Percentiles rank a stretch among this genome's conserved stretches.
Conservation (phyloP, 768 basidiomycete species). For the Suillus subalutaceus region DNA sequence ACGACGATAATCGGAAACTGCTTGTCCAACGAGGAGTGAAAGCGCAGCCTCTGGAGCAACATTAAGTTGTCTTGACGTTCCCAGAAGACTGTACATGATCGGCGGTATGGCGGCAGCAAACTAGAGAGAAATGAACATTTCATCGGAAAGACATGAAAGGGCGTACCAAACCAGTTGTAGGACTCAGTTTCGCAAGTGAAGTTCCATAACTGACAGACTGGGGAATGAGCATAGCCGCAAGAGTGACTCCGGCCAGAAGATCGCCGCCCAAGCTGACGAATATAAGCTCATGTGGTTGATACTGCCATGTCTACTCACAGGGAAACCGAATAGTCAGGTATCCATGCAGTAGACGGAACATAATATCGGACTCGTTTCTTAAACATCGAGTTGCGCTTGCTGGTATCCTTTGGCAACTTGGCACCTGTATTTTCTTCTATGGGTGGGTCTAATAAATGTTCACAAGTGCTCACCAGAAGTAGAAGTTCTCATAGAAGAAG, state of each 20-base stretch:
- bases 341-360: slow-evolving; percentile 77
- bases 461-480: slow-evolving; percentile 19
- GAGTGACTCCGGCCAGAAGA: slow-evolving; percentile 82
- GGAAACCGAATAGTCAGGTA: slow-evolving; percentile 72
- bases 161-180: slow-evolving; percentile 82
- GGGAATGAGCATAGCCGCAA: slow-evolving; percentile 83
- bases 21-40: slow-evolving; percentile 85
- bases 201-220: slow-evolving; percentile 92
- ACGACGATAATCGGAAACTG: slow-evolving; percentile 69
- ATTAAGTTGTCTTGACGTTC: slow-evolving; percentile 79
- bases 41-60: slow-evolving; percentile 91
- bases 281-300: neutral
- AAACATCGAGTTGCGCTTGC: slow-evolving; percentile 33
- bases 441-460: neutral
- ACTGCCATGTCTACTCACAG: slow-evolving; percentile 47
- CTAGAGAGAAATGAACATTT: slow-evolving; percentile 37
- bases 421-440: neutral
- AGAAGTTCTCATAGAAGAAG: slow-evolving; percentile 20
- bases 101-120: slow-evolving; percentile 86
- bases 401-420: slow-evolving; percentile 19
- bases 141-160: neutral
- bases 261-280: slow-evolving; percentile 60
- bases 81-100: slow-evolving; percentile 88
- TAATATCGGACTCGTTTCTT: slow-evolving; percentile 69
- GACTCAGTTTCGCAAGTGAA: slow-evolving; percentile 82